These are phyloP conservation scores for Simplicillium sp. DNA, from an alignment of 2,329 filamentous ascomycete genomes.

Conservation along the genomic window DNA sequence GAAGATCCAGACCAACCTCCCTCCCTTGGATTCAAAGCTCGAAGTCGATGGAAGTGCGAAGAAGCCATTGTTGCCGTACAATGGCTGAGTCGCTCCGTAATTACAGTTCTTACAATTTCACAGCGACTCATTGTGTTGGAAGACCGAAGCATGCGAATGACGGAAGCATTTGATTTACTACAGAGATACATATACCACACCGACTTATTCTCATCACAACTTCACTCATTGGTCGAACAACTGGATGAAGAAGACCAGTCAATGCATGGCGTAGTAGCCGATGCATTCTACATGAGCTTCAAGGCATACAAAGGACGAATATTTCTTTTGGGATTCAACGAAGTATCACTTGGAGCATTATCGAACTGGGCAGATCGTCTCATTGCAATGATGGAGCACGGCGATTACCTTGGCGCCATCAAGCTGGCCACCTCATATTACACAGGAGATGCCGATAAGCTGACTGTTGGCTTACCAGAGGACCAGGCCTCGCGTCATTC, in stretches of 20 bases:
- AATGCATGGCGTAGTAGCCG: conserved; percentile 91
- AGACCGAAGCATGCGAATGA: conserved; percentile 80
- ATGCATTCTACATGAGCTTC: conserved; percentile 98
- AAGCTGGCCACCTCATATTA: conserved; percentile 88
- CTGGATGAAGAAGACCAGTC: conserved; percentile 78
- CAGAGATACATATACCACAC: conserved; percentile 87
- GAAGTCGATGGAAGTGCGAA: conserved; percentile 85
- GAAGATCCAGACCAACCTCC: conserved; percentile 70
- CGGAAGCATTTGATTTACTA: conserved; percentile 86
- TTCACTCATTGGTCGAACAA: conserved; percentile 78
- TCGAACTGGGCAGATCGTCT: conserved; percentile 97
- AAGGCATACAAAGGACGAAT: conserved; percentile 88
- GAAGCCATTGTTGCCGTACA: conserved; percentile 95
- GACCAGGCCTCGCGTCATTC: conserved; percentile 65
- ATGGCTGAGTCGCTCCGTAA: conserved; percentile 89
- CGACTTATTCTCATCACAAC: conserved; percentile 81
- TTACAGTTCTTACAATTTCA: conserved; percentile 87
- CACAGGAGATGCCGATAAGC: conserved; percentile 79
- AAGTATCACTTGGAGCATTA: conserved; percentile 79
- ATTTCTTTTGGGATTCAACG: conserved; percentile 89
- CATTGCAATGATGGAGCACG: conserved; percentile 88
- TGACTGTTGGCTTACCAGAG: conserved; percentile 88
- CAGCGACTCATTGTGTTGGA: conserved; percentile 89
- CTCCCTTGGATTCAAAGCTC: conserved; percentile 67
- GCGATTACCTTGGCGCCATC: conserved; percentile 92